Percentiles rank a stretch among this genome's conserved stretches.
Evolutionary conservation across 1,284 basidiomycete genomes (phyloP).

Genomic region (Rhizopogon parksii): DNA sequence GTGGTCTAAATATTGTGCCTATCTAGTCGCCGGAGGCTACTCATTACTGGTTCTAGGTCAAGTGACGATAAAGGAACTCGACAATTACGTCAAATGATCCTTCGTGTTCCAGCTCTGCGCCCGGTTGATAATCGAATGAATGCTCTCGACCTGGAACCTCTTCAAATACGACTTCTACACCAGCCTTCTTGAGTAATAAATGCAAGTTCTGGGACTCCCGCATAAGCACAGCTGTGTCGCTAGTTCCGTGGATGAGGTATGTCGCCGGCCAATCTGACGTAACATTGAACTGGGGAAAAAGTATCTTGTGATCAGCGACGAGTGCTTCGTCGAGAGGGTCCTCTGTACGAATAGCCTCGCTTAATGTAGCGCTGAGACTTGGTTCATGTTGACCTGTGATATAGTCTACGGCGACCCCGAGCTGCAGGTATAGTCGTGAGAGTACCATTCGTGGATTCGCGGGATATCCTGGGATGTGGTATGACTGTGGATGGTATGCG

Average conservation of each 20-base stretch:
- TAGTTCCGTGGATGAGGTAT: conserved; percentile 47
- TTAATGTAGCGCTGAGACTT: conserved; percentile 42
- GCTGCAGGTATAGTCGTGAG: conserved; percentile 50
- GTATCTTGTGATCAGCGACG: conserved; percentile 23
- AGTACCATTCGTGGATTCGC: conserved; percentile 58
- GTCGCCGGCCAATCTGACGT: conserved; percentile 44
- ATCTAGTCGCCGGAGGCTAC: background rate
- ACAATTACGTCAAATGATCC: conserved; percentile 31
- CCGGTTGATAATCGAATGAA: conserved; percentile 46
- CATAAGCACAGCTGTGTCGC: conserved; percentile 46
- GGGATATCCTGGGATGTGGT: conserved; percentile 47
- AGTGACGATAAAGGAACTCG: conserved; percentile 23
- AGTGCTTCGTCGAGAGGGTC: conserved; percentile 1
- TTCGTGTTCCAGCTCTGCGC: conserved; percentile 32
- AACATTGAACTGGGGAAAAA: conserved; percentile 51
- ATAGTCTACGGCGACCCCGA: conserved; percentile 54
- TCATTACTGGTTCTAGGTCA: background rate
- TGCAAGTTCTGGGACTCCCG: conserved; percentile 41
- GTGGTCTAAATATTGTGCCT: background rate
- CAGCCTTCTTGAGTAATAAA: conserved; percentile 31
- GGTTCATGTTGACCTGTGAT: conserved; percentile 49
- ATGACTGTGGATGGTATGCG: conserved; percentile 40
- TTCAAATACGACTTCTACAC: conserved; percentile 34
- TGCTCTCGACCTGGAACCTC: conserved; percentile 47
- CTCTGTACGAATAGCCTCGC: conserved; percentile 19